These are phyloP conservation scores for Coemansia sp. DNA, from an alignment of 192 early-diverging fungal species.

Conservation along the genomic window DNA sequence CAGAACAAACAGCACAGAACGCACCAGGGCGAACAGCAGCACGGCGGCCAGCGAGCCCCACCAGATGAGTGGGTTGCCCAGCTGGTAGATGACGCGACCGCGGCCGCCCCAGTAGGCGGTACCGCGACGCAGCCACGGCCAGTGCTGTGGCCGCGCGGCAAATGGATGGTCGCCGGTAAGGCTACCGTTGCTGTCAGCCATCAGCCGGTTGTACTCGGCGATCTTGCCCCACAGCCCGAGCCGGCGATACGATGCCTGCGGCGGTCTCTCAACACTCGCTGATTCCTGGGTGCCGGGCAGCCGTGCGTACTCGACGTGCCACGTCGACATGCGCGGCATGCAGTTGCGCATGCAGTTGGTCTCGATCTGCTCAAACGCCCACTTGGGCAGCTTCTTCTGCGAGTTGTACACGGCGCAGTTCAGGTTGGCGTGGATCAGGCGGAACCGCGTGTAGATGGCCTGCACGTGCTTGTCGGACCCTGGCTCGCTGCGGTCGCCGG, in stretches of 20 bases:
- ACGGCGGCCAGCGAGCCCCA: constrained; percentile 69
- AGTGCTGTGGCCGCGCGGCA: constrained; percentile 84
- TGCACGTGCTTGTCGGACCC: constrained; percentile 58
- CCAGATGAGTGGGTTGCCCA: constrained; percentile 90
- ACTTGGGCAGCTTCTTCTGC: constrained; percentile 80
- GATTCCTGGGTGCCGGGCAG: constrained; percentile 39
- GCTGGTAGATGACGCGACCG: constrained; percentile 78
- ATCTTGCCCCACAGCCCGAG: constrained; percentile 80
- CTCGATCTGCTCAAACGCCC: constrained; percentile 94
- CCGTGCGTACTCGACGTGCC: constrained; percentile 73
- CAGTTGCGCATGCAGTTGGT: constrained; percentile 89
- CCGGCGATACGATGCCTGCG: constrained; percentile 57
- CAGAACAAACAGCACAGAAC: constrained; percentile 52
- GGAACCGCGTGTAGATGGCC: constrained; percentile 68
- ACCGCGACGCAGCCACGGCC: constrained; percentile 84
- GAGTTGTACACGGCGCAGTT: constrained; percentile 81
- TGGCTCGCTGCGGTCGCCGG: constrained; percentile 44
- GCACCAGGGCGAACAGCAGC: constrained; percentile 56
- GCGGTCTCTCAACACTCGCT: constrained; percentile 29
- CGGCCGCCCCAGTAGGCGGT: constrained; percentile 85
- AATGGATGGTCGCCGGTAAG: constrained; percentile 90
- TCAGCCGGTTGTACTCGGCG: constrained; percentile 78
- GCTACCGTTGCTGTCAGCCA: constrained; percentile 84
- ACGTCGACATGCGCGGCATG: constrained; percentile 68
- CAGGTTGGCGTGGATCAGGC: constrained; percentile 69